phyloP scores from a whole-genome alignment of 2,329 filamentous ascomycete genomes.

The Eurotiales sp. region DNA sequence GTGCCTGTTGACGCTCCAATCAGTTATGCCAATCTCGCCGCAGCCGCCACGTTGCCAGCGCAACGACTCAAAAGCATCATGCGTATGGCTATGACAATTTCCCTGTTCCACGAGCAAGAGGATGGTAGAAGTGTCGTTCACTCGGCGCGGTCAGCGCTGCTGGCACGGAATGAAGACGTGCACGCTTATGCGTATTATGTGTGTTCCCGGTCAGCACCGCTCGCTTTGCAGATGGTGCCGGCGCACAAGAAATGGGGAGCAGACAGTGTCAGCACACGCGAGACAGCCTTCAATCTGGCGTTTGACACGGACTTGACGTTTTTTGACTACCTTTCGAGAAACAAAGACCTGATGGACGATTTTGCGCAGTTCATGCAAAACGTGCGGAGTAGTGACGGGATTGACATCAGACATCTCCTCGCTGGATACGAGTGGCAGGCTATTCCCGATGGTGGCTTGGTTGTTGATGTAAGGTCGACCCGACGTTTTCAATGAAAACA shows the following conservation, averaged over 20 bases:
- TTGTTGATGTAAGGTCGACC: slow-evolving; percentile 47
- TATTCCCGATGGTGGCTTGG: slow-evolving; percentile 34
- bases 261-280: slow-evolving; percentile 1
- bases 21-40: slow-evolving; percentile 25
- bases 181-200: slow-evolving; percentile 56
- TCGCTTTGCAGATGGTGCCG: slow-evolving; percentile 21
- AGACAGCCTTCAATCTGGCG: slow-evolving; percentile 28
- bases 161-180: slow-evolving; percentile 25
- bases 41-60: slow-evolving; percentile 21
- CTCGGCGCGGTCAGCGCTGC: slow-evolving; percentile 51
- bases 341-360: slow-evolving; percentile 40
- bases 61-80: slow-evolving; percentile 33
- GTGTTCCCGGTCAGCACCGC: slow-evolving; percentile 18
- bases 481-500: too few species aligned
- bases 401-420: slow-evolving; percentile 52
- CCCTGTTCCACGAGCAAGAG: slow-evolving; percentile 52
- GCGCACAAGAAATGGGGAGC: slow-evolving; percentile 22
- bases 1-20: slow-evolving; percentile 24
- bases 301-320: slow-evolving; percentile 25
- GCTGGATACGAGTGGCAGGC: slow-evolving; percentile 12
- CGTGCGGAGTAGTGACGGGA: slow-evolving; percentile 55
- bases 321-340: slow-evolving; percentile 30
- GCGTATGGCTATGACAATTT: slow-evolving; percentile 57
- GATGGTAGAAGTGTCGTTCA: slow-evolving; percentile 54
- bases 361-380: slow-evolving; percentile 56